phyloP scores from a whole-genome alignment of 2,329 filamentous ascomycete species.

The Ceratocystis eucalypticola region DNA sequence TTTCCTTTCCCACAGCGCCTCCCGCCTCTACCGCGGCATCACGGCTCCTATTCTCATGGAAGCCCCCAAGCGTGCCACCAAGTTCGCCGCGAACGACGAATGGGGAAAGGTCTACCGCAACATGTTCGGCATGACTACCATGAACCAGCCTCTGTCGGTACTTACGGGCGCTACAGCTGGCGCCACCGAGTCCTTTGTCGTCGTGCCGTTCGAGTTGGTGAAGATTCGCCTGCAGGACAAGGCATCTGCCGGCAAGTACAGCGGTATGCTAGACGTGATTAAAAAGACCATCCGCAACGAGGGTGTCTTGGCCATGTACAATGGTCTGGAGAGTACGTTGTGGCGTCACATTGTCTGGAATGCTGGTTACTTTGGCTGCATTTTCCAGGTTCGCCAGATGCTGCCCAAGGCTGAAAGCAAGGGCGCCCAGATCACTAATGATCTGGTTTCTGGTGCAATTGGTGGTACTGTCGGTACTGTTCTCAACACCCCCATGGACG shows the following conservation, averaged over 20 bases:
- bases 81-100: conserved; percentile 97
- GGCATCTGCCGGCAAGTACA: conserved; percentile 80
- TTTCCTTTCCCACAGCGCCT: conserved; percentile 43
- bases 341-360: conserved; percentile 92
- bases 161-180: conserved; percentile 90
- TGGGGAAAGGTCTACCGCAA: conserved; percentile 93
- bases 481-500: conserved; percentile 89
- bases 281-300: conserved; percentile 71
- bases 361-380: conserved; percentile 92
- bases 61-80: conserved; percentile 83
- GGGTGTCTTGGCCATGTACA: conserved; percentile 80
- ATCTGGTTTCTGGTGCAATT: conserved; percentile 71
- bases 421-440: conserved; percentile 67
- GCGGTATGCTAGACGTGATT: conserved; percentile 66
- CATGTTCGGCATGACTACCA: conserved; percentile 68
- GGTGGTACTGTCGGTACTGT: conserved; percentile 84
- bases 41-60: conserved; percentile 95
- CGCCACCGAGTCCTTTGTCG: conserved; percentile 90
- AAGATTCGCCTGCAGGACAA: conserved; percentile 97
- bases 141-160: conserved; percentile 82
- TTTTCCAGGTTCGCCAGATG: conserved; percentile 85
- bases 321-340: conserved; percentile 89
- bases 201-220: conserved; percentile 95
- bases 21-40: conserved; percentile 90
- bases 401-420: conserved; percentile 73